Evolutionary conservation across 2,329 filamentous ascomycete species (phyloP).

Genomic region (Alternaria arborescens): DNA sequence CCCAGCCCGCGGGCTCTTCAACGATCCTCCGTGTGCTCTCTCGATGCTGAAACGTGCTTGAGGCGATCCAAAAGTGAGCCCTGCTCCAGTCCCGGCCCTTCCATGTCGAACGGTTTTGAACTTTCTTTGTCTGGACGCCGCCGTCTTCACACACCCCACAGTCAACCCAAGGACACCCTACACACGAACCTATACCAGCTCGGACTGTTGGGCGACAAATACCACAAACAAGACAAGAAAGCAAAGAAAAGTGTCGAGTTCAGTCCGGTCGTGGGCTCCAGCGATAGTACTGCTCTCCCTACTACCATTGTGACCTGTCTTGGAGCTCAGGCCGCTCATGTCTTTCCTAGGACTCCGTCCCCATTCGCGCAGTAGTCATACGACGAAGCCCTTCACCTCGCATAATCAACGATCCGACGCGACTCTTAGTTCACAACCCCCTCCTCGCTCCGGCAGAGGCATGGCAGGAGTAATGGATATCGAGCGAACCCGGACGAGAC

Average conservation of each 20-base stretch:
- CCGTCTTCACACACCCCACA: conserved; percentile 32
- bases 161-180: conserved; percentile 32
- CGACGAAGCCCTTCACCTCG: conserved; percentile 31
- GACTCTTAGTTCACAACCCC: conserved; percentile 38
- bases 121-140: conserved; percentile 44
- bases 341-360: conserved; percentile 53
- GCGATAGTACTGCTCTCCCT: conserved; percentile 44
- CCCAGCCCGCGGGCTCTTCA: conserved; percentile 34
- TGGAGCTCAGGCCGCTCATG: conserved; percentile 51
- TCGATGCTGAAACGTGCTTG: conserved; percentile 53
- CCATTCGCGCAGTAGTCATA: conserved; percentile 46
- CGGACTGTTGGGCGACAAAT: conserved; percentile 40
- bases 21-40: conserved; percentile 38
- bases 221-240: conserved; percentile 38
- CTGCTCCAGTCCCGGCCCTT: conserved; percentile 37
- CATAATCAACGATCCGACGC: conserved; percentile 34
- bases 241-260: conserved; percentile 48
- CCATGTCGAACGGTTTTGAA: conserved; percentile 50
- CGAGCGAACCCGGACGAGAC: conserved; percentile 79
- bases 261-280: conserved; percentile 37
- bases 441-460: conserved; percentile 48
- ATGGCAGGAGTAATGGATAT: conserved; percentile 75
- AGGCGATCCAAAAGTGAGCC: conserved; percentile 48
- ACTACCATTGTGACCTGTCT: conserved; percentile 41
- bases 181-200: conserved; percentile 48